phyloP scores from a whole-genome alignment of 768 basidiomycete genomes.

The Boletus tomentosulus region DNA sequence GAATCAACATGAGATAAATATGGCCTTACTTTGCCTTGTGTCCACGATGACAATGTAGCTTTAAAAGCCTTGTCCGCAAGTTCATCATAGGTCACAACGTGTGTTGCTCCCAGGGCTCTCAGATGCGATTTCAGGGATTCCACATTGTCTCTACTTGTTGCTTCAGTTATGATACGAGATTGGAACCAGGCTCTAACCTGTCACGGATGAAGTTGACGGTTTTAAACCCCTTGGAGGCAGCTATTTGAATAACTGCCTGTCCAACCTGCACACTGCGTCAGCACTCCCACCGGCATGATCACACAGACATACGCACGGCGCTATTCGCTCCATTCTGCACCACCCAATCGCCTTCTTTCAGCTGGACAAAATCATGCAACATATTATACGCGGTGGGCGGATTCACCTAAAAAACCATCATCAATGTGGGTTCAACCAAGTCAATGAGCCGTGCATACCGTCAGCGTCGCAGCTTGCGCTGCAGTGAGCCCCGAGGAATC shows the following conservation, averaged over 20 bases:
- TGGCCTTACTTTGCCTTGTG: slow-evolving; percentile 49
- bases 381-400: slow-evolving; percentile 82
- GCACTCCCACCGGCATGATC: background rate
- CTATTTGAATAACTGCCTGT: slow-evolving; percentile 83
- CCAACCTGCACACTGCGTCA: slow-evolving; percentile 51
- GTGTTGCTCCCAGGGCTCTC: slow-evolving; percentile 61
- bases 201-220: slow-evolving; percentile 81
- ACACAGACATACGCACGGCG: slow-evolving; percentile 46
- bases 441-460: slow-evolving; percentile 38
- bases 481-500: slow-evolving; percentile 49
- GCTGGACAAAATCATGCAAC: slow-evolving; percentile 63
- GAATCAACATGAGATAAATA: slow-evolving; percentile 7
- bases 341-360: slow-evolving; percentile 72
- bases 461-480: slow-evolving; percentile 71
- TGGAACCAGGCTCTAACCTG: slow-evolving; percentile 41
- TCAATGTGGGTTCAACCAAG: background rate
- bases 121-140: slow-evolving; percentile 49
- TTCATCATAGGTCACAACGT: slow-evolving; percentile 76
- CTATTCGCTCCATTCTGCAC: slow-evolving; percentile 86
- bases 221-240: slow-evolving; percentile 61
- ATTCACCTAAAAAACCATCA: slow-evolving; percentile 52
- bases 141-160: slow-evolving; percentile 45
- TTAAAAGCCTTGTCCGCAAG: slow-evolving; percentile 54
- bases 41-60: slow-evolving; percentile 58
- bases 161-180: background rate